These are phyloP conservation scores for Arabidopsis arenosa DNA, from an alignment of 345 rosid species.

Conservation along the genomic window DNA sequence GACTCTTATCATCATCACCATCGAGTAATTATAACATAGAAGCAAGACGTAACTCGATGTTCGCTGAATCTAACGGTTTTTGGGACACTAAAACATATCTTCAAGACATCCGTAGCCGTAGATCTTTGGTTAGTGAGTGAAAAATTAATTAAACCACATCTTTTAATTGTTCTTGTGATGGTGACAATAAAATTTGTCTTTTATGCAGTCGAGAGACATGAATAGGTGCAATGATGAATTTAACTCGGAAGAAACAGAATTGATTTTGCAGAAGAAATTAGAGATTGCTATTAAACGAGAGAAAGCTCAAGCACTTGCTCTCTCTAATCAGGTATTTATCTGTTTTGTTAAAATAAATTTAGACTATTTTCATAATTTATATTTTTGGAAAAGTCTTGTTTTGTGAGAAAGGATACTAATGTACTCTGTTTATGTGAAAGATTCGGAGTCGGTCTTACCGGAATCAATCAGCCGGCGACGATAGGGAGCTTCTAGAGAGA, in stretches of 20 bases:
- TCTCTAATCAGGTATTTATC: slow-evolving; percentile 62
- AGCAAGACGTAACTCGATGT: slow-evolving; percentile 58
- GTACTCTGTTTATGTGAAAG: slow-evolving; percentile 43
- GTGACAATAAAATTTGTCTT: not conserved
- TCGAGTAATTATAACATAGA: slow-evolving; percentile 33
- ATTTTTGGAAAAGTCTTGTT: too few relatives aligned
- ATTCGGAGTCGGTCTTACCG: slow-evolving; percentile 61
- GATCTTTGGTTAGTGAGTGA: slow-evolving; percentile 51
- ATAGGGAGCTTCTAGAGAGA: slow-evolving; percentile 58
- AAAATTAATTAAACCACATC: too few relatives aligned
- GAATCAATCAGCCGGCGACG: slow-evolving; percentile 65
- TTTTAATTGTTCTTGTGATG: not conserved
- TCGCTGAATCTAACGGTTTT: slow-evolving; percentile 52
- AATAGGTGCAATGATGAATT: slow-evolving; percentile 64
- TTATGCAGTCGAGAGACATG: slow-evolving; percentile 71
- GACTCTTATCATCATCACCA: slow-evolving; percentile 46
- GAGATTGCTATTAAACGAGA: slow-evolving; percentile 68
- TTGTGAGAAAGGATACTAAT: not conserved
- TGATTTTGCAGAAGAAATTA: slow-evolving; percentile 52
- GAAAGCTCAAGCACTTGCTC: slow-evolving; percentile 68
- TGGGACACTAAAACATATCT: slow-evolving; percentile 64
- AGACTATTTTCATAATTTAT: too few relatives aligned
- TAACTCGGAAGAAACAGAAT: slow-evolving; percentile 55
- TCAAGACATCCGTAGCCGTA: slow-evolving; percentile 65
- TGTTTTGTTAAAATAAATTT: too few relatives aligned